Conservation (phyloP, 2,329 filamentous ascomycete species). For the Trichoderma atrobrunneum region DNA sequence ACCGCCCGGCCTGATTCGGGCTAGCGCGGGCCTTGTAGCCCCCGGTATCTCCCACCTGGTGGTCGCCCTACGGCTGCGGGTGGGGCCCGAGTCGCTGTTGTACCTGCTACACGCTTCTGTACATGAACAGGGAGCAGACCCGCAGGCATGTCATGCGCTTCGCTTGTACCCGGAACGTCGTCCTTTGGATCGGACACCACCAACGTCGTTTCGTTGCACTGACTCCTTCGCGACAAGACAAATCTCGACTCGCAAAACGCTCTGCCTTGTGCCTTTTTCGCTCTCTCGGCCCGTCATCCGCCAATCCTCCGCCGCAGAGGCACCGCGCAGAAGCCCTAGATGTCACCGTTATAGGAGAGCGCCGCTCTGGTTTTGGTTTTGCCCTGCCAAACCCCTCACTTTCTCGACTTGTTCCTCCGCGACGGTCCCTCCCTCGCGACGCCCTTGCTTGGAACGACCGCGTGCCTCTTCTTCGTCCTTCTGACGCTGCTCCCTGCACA, state of each 20-base stretch:
- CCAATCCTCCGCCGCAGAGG: not conserved
- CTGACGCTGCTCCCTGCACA: not conserved
- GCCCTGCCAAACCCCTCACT: conserved; percentile 23
- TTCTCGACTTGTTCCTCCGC: not conserved
- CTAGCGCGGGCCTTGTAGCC: conserved; percentile 15
- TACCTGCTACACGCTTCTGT: conserved; percentile 10
- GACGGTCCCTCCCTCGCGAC: not conserved
- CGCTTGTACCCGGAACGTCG: conserved; percentile 18
- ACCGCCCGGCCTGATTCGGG: conserved; percentile 12
- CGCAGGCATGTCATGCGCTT: conserved; percentile 16
- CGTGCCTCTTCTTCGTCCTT: conserved; percentile 1
- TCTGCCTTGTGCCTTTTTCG: not conserved
- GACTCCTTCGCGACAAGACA: conserved; percentile 11
- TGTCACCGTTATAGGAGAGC: conserved; percentile 39
- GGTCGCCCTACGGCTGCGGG: conserved; percentile 17
- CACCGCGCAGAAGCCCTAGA: conserved; percentile 22
- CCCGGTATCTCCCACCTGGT: conserved; percentile 12
- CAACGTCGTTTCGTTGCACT: conserved; percentile 11
- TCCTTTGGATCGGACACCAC: conserved; percentile 2
- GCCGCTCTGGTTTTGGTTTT: conserved; percentile 20
- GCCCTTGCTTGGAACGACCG: not conserved
- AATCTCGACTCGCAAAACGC: not conserved
- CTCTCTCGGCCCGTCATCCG: not conserved
- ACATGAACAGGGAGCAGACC: conserved; percentile 1
- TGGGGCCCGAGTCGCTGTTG: not conserved